A percentile compares a stretch with the other conserved stretches of the same genome.
phyloP scores from a whole-genome alignment of 73 alveolate species.

The Paramecium tetraurelia region DNA sequence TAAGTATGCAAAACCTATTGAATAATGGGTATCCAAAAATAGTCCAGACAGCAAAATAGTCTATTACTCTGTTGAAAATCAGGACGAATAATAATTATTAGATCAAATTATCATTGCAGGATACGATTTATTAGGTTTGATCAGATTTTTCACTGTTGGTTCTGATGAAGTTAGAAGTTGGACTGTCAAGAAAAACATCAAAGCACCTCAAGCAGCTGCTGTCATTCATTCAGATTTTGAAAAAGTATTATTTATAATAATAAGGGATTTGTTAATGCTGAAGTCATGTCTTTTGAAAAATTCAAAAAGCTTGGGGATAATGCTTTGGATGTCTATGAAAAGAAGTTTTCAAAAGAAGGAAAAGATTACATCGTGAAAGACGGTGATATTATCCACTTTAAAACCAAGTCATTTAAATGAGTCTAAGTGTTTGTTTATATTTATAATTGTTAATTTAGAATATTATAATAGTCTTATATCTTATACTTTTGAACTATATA shows the following conservation, averaged over 20 bases:
- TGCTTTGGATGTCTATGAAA: constrained; percentile 57
- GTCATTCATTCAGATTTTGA: not conserved
- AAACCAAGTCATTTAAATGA: constrained; percentile 53
- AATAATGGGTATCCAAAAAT: constrained; percentile 42
- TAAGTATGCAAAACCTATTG: not conserved
- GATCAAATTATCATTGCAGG: constrained; percentile 52
- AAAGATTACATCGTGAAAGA: constrained; percentile 71
- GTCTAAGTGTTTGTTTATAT: not conserved
- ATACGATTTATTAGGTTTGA: constrained; percentile 57
- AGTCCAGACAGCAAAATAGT: constrained; percentile 37
- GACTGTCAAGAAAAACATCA: constrained; percentile 70
- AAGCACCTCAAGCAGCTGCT: constrained; percentile 60
- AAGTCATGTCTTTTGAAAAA: constrained; percentile 68
- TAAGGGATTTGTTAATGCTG: constrained; percentile 72
- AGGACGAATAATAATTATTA: constrained; percentile 53
- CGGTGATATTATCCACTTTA: constrained; percentile 73
- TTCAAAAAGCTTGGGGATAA: constrained; percentile 63
- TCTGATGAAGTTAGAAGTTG: constrained; percentile 79
- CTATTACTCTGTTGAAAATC: constrained; percentile 54
- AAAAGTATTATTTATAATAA: not conserved
- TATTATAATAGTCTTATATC: not conserved
- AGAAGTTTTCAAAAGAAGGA: constrained; percentile 68
- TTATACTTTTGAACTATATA: not conserved
- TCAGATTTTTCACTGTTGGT: constrained; percentile 73
- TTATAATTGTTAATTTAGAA: not conserved